Percentiles rank a stretch among this genome's conserved stretches.
Conservation (phyloP, 2,329 filamentous ascomycete genomes). For the Neofusicoccum laricinum region DNA sequence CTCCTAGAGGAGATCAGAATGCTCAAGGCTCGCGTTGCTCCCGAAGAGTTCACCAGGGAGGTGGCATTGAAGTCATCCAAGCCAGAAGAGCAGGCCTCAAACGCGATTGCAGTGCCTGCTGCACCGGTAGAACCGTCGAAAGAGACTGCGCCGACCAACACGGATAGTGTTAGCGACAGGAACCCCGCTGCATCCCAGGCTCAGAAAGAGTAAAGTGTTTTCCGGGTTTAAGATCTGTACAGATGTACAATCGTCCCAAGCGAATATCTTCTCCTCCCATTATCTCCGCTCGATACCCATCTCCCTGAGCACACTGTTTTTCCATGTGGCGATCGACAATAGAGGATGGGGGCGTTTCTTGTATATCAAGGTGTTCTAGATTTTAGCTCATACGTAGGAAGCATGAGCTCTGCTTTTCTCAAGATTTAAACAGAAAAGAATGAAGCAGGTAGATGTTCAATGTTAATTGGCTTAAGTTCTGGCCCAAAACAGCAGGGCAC, state of each 20-base stretch:
- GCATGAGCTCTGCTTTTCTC: too few species aligned
- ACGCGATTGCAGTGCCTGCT: background rate
- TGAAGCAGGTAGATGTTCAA: background rate
- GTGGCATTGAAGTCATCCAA: too few species aligned
- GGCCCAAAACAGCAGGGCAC: background rate
- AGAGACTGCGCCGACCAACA: background rate
- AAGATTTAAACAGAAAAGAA: too few species aligned
- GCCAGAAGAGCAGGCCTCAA: background rate
- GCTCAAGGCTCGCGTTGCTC: constrained; percentile 30
- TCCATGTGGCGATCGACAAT: background rate
- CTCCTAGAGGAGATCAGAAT: constrained; percentile 41
- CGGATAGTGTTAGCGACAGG: background rate
- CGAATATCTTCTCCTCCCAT: background rate
- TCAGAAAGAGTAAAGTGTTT: background rate
- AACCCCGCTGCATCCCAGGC: background rate
- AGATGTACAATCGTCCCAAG: background rate
- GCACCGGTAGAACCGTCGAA: background rate
- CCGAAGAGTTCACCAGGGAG: background rate
- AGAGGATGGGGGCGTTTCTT: background rate
- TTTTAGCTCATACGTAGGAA: background rate
- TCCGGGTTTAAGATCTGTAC: background rate
- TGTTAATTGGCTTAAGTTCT: background rate
- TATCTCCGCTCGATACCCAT: constrained; percentile 9
- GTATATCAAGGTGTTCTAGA: background rate
- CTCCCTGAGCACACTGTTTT: background rate